A percentile compares a stretch with the other conserved stretches of the same genome.
Evolutionary conservation across 768 basidiomycete genomes (phyloP).

Genomic region (Xanthoconium stramineum): DNA sequence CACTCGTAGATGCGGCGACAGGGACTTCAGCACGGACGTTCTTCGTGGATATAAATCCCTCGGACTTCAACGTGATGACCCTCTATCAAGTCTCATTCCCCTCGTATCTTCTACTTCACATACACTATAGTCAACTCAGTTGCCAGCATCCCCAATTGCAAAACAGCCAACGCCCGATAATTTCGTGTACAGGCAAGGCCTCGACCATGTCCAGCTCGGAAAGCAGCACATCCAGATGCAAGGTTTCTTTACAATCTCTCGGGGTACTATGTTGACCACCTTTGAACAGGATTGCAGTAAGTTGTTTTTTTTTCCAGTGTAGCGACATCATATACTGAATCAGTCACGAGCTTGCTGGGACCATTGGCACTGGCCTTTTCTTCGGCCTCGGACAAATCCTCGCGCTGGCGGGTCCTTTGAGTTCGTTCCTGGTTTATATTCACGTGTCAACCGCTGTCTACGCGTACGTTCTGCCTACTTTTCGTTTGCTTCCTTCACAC

Average conservation of each 20-base stretch:
- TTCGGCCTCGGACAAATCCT: conserved; percentile 31
- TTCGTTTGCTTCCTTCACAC: neutral
- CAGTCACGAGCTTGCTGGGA: conserved; percentile 24
- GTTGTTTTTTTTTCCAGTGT: neutral
- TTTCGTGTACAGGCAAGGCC: conserved; percentile 14
- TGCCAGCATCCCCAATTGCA: too few species aligned
- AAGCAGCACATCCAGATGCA: conserved; percentile 23
- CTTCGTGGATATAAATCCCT: too few species aligned
- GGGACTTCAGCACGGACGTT: too few species aligned
- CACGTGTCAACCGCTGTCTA: conserved; percentile 29
- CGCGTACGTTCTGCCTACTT: conserved; percentile 16
- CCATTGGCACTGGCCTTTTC: conserved; percentile 32
- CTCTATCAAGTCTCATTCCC: too few species aligned
- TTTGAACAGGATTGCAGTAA: conserved; percentile 19
- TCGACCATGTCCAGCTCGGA: conserved; percentile 20
- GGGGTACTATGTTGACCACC: neutral
- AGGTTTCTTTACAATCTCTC: neutral
- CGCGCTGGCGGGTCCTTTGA: conserved; percentile 25
- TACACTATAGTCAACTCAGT: too few species aligned
- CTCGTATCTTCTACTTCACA: too few species aligned
- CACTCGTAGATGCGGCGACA: too few species aligned
- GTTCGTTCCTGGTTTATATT: conserved; percentile 27
- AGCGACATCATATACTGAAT: neutral
- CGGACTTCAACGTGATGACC: too few species aligned
- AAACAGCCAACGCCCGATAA: neutral